Percentiles rank a stretch among this genome's conserved stretches.
Conservation (phyloP, 192 early-diverging fungal genomes). For the Lunasporangiospora selenospora region DNA sequence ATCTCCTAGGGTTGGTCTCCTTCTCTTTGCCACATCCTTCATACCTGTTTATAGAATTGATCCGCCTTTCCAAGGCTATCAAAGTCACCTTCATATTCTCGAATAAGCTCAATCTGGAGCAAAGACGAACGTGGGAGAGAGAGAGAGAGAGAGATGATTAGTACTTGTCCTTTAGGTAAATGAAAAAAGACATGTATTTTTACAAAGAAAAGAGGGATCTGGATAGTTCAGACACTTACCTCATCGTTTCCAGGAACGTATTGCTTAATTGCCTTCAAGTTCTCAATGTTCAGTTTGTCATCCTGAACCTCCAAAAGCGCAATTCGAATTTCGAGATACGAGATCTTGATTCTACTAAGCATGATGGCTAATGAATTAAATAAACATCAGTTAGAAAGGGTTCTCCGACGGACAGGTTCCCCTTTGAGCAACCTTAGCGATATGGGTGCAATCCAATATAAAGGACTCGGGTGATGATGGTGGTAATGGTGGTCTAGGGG, state of each 20-base stretch:
- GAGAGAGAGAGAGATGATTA: too few relatives aligned
- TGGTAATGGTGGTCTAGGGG: too few relatives aligned
- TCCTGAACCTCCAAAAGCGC: slow-evolving; percentile 63
- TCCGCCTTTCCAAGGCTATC: slow-evolving; percentile 61
- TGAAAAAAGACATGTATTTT: too few relatives aligned
- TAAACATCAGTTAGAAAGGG: neutral
- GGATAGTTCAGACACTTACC: slow-evolving; percentile 28
- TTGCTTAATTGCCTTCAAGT: slow-evolving; percentile 58
- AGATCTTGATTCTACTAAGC: slow-evolving; percentile 55
- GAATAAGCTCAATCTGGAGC: slow-evolving; percentile 53
- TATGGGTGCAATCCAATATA: neutral
- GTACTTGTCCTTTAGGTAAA: too few relatives aligned
- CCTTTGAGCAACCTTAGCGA: too few relatives aligned
- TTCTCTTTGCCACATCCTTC: too few relatives aligned
- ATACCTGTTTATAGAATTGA: slow-evolving; percentile 56
- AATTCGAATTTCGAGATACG: slow-evolving; percentile 60
- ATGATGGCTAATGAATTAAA: slow-evolving; percentile 56
- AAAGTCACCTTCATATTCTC: slow-evolving; percentile 56
- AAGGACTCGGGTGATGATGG: neutral
- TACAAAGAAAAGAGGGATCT: too few relatives aligned
- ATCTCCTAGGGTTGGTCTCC: too few relatives aligned
- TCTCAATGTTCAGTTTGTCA: slow-evolving; percentile 57
- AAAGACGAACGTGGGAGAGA: neutral
- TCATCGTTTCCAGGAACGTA: slow-evolving; percentile 63
- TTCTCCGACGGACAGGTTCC: neutral